Conservation (phyloP, 495 filamentous ascomycete species). For the Trichocladium uniseriatum region DNA sequence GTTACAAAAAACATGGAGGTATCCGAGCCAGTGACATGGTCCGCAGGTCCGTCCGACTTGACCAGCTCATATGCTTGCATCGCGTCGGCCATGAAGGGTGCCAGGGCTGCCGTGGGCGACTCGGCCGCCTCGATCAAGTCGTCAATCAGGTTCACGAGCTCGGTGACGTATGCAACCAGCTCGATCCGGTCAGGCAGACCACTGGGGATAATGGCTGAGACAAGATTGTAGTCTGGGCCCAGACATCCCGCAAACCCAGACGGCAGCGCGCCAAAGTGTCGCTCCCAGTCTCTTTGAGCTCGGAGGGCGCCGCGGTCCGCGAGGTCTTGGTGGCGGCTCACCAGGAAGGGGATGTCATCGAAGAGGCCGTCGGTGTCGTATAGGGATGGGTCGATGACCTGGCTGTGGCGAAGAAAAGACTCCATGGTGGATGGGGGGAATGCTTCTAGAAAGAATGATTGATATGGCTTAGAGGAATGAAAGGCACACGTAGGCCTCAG, state of each 20-base stretch:
- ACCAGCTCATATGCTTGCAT: background rate
- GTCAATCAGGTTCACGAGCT: background rate
- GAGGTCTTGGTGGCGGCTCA: background rate
- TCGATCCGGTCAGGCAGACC: conserved; percentile 2
- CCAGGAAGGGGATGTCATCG: background rate
- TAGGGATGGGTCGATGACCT: background rate
- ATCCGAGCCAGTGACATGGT: background rate
- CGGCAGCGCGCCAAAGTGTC: background rate
- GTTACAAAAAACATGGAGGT: background rate
- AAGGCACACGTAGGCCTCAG: no score
- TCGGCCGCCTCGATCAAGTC: background rate
- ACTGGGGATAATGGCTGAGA: background rate
- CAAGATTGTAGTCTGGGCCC: conserved; percentile 1
- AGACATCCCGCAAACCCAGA: background rate
- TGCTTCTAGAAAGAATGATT: no score
- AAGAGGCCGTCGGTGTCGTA: background rate
- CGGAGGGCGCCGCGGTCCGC: conserved; percentile 4
- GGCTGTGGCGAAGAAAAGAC: no score
- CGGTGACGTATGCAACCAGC: background rate
- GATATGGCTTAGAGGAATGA: no score
- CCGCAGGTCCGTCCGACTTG: background rate
- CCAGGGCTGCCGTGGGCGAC: background rate
- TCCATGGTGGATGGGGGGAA: no score
- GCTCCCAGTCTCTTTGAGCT: conserved; percentile 10
- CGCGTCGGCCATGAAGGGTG: background rate